Evolutionary conservation across 2,329 filamentous ascomycete genomes (phyloP), one percentile per base, ranked within the genome.

Genomic region (Elsinoe perseae): DNA sequence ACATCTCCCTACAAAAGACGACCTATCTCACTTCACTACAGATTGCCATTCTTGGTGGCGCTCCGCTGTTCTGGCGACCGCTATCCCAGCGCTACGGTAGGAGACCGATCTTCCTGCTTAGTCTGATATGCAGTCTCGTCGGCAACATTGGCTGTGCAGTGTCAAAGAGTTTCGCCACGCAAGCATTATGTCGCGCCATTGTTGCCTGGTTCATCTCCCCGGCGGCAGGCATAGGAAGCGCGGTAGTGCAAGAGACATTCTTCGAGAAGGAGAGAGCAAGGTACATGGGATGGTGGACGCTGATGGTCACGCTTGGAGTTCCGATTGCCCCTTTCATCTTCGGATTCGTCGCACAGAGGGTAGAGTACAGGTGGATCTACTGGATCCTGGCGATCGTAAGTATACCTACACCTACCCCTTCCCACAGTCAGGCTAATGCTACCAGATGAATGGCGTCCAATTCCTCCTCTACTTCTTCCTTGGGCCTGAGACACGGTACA

Each of bases 321-420:
- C 75, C 75, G 1, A 61, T 68, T 14, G 68, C 64, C 0, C 69
- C 70, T 0, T 68, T 73, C 42, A 63, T 72, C 40, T 67, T 70
- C 34, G 70, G 70, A 1, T 72, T 72, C 56, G 77, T 81, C 0
- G 72, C 76, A 0, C 67, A 76, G 57, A 70, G 74, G 8, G 72
- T 77, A 12, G 74, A 75, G 1, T 82, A 78, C 53, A 71, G 75
- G n/a, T 82, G 80, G 79, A 80, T 81, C 23, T 82, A 78, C 63
- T 81, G 75, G 72, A 72, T 76, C 25, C 66, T 81, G 21, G 77
- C 78, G 1, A 81, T 81, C 28, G 74, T 79, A 59, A 66, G 70
- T 34, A 23, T 16, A n/a, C n/a, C n/a, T n/a, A n/a, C 23, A 23
- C 9, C 7, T 53, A 9, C 21, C 3, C 10, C 12, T 12, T 30